Evolutionary conservation across 345 rosid species (phyloP).

Genomic region (Melaleuca alternifolia): DNA sequence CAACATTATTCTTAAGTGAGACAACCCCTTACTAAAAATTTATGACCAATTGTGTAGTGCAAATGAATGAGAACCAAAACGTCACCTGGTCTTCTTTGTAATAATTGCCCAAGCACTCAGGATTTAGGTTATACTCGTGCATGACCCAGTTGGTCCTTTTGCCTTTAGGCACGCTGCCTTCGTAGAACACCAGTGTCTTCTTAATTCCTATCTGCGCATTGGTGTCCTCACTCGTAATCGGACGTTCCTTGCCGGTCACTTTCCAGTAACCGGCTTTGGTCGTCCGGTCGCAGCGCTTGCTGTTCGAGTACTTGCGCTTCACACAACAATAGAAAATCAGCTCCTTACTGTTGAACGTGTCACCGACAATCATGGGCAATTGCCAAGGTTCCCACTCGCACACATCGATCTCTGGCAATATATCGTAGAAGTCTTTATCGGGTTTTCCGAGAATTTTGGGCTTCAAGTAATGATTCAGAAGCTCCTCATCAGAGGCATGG

Average conservation of each 20-base stretch:
- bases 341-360: slow-evolving; percentile 1
- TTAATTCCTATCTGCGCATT: slow-evolving; percentile 18
- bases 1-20: background rate
- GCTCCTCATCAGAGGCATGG: slow-evolving; percentile 31
- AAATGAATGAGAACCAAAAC: background rate
- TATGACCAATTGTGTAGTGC: background rate
- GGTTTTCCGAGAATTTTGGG: slow-evolving; percentile 9
- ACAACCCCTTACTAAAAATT: background rate
- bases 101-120: slow-evolving; percentile 2
- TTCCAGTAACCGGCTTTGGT: slow-evolving; percentile 45
- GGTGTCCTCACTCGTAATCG: background rate
- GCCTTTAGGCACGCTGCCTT: background rate
- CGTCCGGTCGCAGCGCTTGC: slow-evolving; percentile 6
- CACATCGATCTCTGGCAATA: slow-evolving; percentile 26
- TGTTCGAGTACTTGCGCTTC: slow-evolving; percentile 8
- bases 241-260: slow-evolving; percentile 19
- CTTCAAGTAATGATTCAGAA: slow-evolving; percentile 20
- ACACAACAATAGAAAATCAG: slow-evolving; percentile 32
- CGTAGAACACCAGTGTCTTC: slow-evolving; percentile 28
- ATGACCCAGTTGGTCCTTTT: slow-evolving; percentile 25
- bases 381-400: slow-evolving; percentile 37
- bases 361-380: slow-evolving; percentile 17
- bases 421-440: background rate
- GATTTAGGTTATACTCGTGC: slow-evolving; percentile 17
- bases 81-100: background rate